Conservation (phyloP, 257 asterid species). For the Catharanthus roseus region DNA sequence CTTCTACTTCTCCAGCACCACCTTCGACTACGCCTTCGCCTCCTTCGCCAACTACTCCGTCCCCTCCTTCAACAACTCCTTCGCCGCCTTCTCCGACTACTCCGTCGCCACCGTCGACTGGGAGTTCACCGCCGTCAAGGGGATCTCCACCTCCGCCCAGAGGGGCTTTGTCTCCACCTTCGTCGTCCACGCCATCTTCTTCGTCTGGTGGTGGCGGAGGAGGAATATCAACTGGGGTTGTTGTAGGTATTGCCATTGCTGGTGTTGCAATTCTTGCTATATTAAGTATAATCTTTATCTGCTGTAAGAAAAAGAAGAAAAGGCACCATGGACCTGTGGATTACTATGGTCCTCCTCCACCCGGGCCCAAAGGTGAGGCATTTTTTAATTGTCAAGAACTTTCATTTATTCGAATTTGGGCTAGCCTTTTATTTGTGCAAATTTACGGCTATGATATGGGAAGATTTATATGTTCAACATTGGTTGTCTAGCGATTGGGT, state of each 20-base stretch:
- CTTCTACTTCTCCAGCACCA: slow-evolving; percentile 21
- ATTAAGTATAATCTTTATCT: slow-evolving; percentile 41
- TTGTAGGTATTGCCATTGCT: slow-evolving; percentile 63
- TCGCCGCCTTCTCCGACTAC: slow-evolving; percentile 26
- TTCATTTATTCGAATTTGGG: background rate
- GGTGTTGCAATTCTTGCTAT: slow-evolving; percentile 51
- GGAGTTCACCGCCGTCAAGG: slow-evolving; percentile 24
- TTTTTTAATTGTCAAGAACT: background rate
- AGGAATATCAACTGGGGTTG: slow-evolving; percentile 38
- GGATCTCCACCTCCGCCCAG: slow-evolving; percentile 18
- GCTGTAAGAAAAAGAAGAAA: slow-evolving; percentile 64
- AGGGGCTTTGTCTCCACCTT: slow-evolving; percentile 14
- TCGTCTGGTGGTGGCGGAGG: slow-evolving; percentile 15
- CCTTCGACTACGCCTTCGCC: slow-evolving; percentile 32
- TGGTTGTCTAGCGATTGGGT: background rate
- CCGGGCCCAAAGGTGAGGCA: slow-evolving; percentile 57
- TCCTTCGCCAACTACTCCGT: slow-evolving; percentile 25
- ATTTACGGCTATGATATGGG: background rate
- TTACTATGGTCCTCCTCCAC: slow-evolving; percentile 53
- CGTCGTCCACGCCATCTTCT: slow-evolving; percentile 27
- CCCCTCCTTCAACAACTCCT: slow-evolving; percentile 19
- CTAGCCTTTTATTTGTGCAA: background rate
- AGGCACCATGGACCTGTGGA: slow-evolving; percentile 36
- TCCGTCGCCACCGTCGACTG: slow-evolving; percentile 25
- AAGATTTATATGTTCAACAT: background rate